A percentile compares a stretch with the other conserved stretches of the same genome.
These are phyloP conservation scores for Hypericum androsaemum DNA, from an alignment of 345 rosid genomes.

Conservation along the genomic window DNA sequence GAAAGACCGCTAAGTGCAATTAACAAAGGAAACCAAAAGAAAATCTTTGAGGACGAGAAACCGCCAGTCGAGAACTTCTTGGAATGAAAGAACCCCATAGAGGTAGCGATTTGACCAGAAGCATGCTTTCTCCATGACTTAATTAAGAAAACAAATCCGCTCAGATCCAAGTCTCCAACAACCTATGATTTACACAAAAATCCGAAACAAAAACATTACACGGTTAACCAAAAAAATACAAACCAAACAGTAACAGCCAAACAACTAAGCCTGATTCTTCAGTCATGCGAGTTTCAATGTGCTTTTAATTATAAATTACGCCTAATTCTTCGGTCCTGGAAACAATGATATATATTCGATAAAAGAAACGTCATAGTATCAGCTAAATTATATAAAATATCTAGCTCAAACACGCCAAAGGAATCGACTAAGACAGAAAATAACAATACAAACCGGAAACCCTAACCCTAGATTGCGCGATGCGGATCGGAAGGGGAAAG, in stretches of 20 bases:
- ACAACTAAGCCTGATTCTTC: conserved; percentile 15
- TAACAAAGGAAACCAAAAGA: conserved; percentile 69
- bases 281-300: not conserved
- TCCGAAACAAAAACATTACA: not conserved
- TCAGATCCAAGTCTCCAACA: conserved; percentile 36
- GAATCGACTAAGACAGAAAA: not conserved
- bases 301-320: too few relatives aligned
- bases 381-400: too few relatives aligned
- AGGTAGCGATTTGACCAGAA: conserved; percentile 53
- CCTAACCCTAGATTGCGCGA: not conserved
- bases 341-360: too few relatives aligned
- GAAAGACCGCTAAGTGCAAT: conserved; percentile 67
- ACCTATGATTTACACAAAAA: conserved; percentile 32
- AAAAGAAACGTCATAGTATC: too few relatives aligned
- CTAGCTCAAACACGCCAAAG: too few relatives aligned
- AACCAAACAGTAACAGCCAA: not conserved
- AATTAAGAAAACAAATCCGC: conserved; percentile 21
- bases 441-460: not conserved
- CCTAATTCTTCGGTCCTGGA: too few relatives aligned
- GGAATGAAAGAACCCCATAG: conserved; percentile 52
- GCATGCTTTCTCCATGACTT: conserved; percentile 67
- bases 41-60: conserved; percentile 56
- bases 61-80: conserved; percentile 90
- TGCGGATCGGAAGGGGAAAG: not conserved
- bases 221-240: not conserved